Conservation (phyloP, 2,329 filamentous ascomycete genomes). For the Fusarium xylarioides region DNA sequence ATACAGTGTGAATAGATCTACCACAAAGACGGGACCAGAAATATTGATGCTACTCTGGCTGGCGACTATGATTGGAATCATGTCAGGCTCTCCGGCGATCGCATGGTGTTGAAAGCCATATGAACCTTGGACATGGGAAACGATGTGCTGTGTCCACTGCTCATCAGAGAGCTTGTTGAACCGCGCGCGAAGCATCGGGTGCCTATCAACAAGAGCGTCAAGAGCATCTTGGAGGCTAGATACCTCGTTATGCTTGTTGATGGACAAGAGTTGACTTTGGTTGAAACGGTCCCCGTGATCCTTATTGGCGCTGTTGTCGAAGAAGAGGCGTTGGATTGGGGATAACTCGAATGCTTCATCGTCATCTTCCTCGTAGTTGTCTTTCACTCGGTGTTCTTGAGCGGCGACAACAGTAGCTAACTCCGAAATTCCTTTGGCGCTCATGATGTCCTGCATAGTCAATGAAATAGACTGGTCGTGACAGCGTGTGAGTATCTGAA, state of each 20-base stretch:
- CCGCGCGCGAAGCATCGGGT: slow-evolving; percentile 50
- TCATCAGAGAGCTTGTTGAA: slow-evolving; percentile 29
- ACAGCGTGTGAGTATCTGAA: slow-evolving; percentile 53
- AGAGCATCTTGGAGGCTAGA: slow-evolving; percentile 35
- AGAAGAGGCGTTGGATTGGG: slow-evolving; percentile 56
- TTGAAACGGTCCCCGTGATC: slow-evolving; percentile 51
- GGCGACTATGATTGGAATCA: not conserved
- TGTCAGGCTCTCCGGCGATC: slow-evolving; percentile 6
- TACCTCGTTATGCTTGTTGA: slow-evolving; percentile 33
- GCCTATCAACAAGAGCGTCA: slow-evolving; percentile 41
- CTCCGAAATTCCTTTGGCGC: slow-evolving; percentile 42
- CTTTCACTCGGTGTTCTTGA: not conserved
- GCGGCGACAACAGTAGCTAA: slow-evolving; percentile 24
- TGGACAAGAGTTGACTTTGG: slow-evolving; percentile 53
- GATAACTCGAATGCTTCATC: slow-evolving; percentile 48
- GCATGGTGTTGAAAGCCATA: slow-evolving; percentile 31
- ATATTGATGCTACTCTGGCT: slow-evolving; percentile 9
- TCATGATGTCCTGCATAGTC: slow-evolving; percentile 47
- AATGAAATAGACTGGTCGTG: slow-evolving; percentile 43
- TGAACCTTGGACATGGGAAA: slow-evolving; percentile 21
- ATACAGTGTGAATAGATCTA: slow-evolving; percentile 3
- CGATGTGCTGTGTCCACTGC: slow-evolving; percentile 39
- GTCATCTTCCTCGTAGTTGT: not conserved
- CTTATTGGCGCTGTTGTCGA: slow-evolving; percentile 42
- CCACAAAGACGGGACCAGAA: not conserved